Evolutionary conservation across 2,329 filamentous ascomycete genomes (phyloP), one percentile per base, ranked within the genome.

Genomic region (Fusarium staphyleae): DNA sequence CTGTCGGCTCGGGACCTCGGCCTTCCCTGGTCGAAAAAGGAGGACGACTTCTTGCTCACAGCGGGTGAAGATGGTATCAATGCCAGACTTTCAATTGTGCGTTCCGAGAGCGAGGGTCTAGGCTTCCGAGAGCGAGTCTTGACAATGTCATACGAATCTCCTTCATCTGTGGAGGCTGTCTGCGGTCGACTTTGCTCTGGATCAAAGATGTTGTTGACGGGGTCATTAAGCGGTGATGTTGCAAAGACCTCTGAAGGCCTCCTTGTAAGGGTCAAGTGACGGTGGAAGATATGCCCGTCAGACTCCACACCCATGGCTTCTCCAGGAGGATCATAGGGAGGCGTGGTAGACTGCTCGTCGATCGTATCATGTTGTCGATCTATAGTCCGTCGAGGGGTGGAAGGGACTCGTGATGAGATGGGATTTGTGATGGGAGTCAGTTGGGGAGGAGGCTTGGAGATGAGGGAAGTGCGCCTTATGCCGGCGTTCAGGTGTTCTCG

Each of bases 51-150:
- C 52, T 85, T 84, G 45, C 81, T 84, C 37, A 89, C 72, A 1
- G 84, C 84, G 4, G 93, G 92, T 1, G 92, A 95, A 0, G 90
- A 86, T 0, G 92, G 90, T 24, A 96, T 77, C 39, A 86, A 84
- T 3, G 91, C 83, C 5, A 97, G 77, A 0, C 91, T 96, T 70
- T 96, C 91, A 34, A 96, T 87, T 1, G 93, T 96, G 52, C 93
- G 81, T 65, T 97, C 93, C 0, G 89, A 86, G 4, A 97, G 78
- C 0, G 90, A 93, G 44, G 83, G 78, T 46, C 75, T 69, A 1
- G 74, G 68, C 26, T 72, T 72, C 18, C 53, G 57, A 24, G 61
- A 55, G 10, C 65, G 66, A 28, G 54, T 43, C 34, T 49, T 68
- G 35, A 62, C 50, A 9, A 57, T 57, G 19, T 66, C 68, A 10